Percentiles rank a stretch among this genome's conserved stretches.
These are phyloP conservation scores for Chytridium lagenaria DNA, from an alignment of 371 early-diverging fungal species.

Conservation along the genomic window DNA sequence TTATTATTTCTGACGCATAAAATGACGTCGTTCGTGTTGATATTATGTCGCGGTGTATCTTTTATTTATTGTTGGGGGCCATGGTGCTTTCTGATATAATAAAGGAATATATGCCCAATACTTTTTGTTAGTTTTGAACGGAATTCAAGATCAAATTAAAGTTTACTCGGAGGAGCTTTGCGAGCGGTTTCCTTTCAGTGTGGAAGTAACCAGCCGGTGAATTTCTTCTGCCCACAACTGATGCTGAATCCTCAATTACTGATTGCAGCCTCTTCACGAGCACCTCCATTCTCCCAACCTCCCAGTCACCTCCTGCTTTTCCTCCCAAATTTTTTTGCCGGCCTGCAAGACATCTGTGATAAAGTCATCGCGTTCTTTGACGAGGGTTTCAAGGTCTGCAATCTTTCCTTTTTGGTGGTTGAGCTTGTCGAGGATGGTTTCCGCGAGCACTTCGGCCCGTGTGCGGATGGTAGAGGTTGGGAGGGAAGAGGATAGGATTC, in stretches of 20 bases:
- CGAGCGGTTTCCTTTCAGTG: not conserved
- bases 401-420: not conserved
- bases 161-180: not conserved
- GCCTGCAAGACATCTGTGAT: not conserved
- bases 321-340: constrained; percentile 8
- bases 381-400: constrained; percentile 1
- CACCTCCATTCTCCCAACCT: constrained; percentile 18
- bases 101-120: too few species aligned
- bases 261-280: constrained; percentile 23
- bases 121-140: too few species aligned
- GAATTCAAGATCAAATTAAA: too few species aligned
- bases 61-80: too few species aligned
- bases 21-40: too few species aligned
- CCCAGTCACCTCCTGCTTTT: not conserved
- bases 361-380: constrained; percentile 14
- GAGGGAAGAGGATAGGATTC: too few species aligned
- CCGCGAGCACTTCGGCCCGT: not conserved
- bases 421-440: not conserved
- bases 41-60: too few species aligned
- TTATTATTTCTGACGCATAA: too few species aligned
- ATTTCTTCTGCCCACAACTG: constrained; percentile 26
- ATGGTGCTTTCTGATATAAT: too few species aligned
- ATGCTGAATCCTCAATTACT: constrained; percentile 34
- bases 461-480: not conserved
- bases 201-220: constrained; percentile 16